Evolutionary conservation across 345 rosid species (phyloP), one percentile per base, ranked within the genome.

Genomic region (Pistacia atlantica): DNA sequence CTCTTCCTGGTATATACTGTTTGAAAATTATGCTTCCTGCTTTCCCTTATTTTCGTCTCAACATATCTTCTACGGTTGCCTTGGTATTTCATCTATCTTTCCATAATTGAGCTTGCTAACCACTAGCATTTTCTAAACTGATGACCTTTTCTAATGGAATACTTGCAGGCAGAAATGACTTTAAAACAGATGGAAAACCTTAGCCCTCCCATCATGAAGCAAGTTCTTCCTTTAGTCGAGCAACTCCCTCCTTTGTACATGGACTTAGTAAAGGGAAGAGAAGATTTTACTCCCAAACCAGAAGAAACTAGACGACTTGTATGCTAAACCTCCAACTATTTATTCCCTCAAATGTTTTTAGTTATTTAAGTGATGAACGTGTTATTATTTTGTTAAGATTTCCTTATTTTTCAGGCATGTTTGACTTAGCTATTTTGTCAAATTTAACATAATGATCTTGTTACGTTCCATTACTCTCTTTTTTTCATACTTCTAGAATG

Each of bases 241-340:
- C 99, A 96, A 86, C 91, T 96, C 58, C 97, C 98, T 80, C 97
- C 98, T 28, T 75, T 96, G 84, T 96, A 93, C 87, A 91, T 89
- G 97, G 98, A 96, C 90, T 88, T 96, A 51, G 88, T 83, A 3
- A 92, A 91, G 55, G 99, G 99, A 81, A 90, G 97, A 86, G 98
- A 96, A 89, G 99, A 93, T 6, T 96, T 96, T 77, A 62, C 85
- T 82, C 98, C 98, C 59, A 96, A 87, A 84, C 99, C 99, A 56
- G 99, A 93, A 87, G 98, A 96, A 86, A 96, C 97, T 72, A 89
- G 90, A 62, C 89, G 93, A 83, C 94, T 96, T 78, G 99, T 96
- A 90, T 45, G 99, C 87, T 77, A 71, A 78, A 82, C 38, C 59
- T 62, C 63, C 42, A 22, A 8, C 62, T 77, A 17, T 56, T 46